Percentiles rank a stretch among this genome's conserved stretches.
These are phyloP conservation scores for Suillus hirtellus DNA, from an alignment of 768 basidiomycete species.

Conservation along the genomic window DNA sequence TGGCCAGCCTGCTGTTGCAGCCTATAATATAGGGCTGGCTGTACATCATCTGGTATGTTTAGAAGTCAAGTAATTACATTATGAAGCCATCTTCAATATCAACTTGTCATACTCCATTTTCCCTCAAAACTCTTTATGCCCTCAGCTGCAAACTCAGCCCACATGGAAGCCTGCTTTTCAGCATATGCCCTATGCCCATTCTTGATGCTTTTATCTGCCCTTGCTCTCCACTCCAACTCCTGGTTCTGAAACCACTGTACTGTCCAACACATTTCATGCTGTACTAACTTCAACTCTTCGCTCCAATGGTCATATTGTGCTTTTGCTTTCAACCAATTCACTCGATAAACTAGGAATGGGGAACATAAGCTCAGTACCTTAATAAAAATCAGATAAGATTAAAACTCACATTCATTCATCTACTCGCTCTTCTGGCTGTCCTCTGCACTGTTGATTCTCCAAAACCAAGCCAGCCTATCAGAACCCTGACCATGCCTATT, in stretches of 20 bases:
- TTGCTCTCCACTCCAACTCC: background rate
- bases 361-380: background rate
- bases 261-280: conserved; percentile 24
- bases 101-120: too few species aligned
- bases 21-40: too few species aligned
- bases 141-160: too few species aligned
- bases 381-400: too few species aligned
- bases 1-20: too few species aligned
- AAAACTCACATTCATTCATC: conserved; percentile 7
- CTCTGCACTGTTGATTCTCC: background rate
- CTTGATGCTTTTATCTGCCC: too few species aligned
- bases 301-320: conserved; percentile 20
- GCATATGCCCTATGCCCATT: too few species aligned
- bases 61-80: too few species aligned
- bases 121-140: too few species aligned
- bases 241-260: conserved; percentile 13
- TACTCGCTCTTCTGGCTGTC: background rate
- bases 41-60: too few species aligned
- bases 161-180: too few species aligned
- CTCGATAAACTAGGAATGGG: conserved; percentile 3
- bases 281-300: conserved; percentile 20
- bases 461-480: conserved; percentile 12
- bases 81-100: too few species aligned
- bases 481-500: conserved; percentile 12
- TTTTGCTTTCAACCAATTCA: conserved; percentile 17